Conservation (phyloP, 1,284 basidiomycete species). For the Tranzscheliella williamsii region DNA sequence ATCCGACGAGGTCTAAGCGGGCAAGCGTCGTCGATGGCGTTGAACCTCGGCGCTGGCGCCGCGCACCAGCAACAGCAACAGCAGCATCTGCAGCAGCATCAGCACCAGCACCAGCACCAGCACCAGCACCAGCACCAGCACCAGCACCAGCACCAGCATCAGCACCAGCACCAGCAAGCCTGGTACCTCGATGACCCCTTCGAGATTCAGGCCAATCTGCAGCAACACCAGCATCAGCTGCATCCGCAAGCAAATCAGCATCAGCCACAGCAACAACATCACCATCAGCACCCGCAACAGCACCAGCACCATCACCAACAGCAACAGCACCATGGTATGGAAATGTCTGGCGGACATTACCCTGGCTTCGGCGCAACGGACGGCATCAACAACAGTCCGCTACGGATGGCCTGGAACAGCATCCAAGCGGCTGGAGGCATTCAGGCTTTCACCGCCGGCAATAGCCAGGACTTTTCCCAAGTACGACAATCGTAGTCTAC, state of each 20-base stretch:
- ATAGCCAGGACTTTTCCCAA: neutral
- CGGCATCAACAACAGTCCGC: slow-evolving; percentile 12
- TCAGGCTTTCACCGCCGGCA: slow-evolving; percentile 27
- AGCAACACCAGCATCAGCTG: slow-evolving; percentile 1
- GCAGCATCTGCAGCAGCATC: neutral
- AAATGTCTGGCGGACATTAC: slow-evolving; percentile 4
- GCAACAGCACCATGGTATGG: slow-evolving; percentile 3
- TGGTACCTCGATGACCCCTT: slow-evolving; percentile 39
- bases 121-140: too few relatives aligned
- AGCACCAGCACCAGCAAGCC: too few relatives aligned
- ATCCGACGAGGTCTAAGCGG: slow-evolving; percentile 13
- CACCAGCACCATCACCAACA: slow-evolving; percentile 12
- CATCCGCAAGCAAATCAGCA: neutral
- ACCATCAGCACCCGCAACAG: slow-evolving; percentile 18
- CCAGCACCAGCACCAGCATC: too few relatives aligned
- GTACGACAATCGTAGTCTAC: too few relatives aligned
- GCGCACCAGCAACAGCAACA: slow-evolving; percentile 18
- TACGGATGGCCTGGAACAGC: slow-evolving; percentile 37
- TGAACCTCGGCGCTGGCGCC: slow-evolving; percentile 18
- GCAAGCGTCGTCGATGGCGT: slow-evolving; percentile 11
- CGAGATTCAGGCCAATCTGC: slow-evolving; percentile 31
- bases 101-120: slow-evolving; percentile 19
- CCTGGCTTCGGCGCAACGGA: slow-evolving; percentile 5
- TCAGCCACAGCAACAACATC: slow-evolving; percentile 4
- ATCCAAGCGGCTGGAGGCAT: slow-evolving; percentile 39